Evolutionary conservation across 805 yeast genomes (phyloP), one percentile per base, ranked within the genome.

Genomic region (Starmera dryadoides): DNA sequence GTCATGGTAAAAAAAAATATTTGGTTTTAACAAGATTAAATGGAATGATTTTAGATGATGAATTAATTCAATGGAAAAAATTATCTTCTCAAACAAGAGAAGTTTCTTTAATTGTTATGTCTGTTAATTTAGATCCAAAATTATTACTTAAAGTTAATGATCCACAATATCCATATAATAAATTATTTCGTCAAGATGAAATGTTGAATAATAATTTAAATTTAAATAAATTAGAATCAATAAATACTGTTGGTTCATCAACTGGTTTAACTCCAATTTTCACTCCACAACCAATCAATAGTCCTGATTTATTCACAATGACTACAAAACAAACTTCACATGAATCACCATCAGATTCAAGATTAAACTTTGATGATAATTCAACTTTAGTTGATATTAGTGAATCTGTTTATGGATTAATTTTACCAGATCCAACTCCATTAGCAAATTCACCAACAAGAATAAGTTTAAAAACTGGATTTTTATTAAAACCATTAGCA

Each of bases 21-120:
- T 64, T 84, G 47, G 79, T 84, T 2, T 60, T 85, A 35, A 81
- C 93, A 0, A 68, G 94, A 47, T 58, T 83, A 37, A 80, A 79
- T 49, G 83, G 85, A 44, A 75, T 82, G 39, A 74, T 85, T 30
- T 87, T 89, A 0, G 94, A 85, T 58, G 93, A 85, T 56, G 94
- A 85, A 53, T 61, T 85, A 36, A 69, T 82, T 38, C 86, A 82
- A 52, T 81, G 93, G 89, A 80, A 85, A 56, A 61, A 87, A 41
- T 60, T 84, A 21, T 79, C 88, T 11, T 69, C 79, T 34, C 74
- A 73, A 40, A 60, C 67, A 25, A 67, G 68, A 41, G 73, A 73
- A 34, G 59, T 85, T 15, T 77, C 81, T 4, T 59, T 84, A 48
- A 75, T 85, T 22, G 88, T 85, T 11, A 69, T 83, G 8, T 76